These are phyloP conservation scores for Leptographium flavum DNA, from an alignment of 2,329 filamentous ascomycete genomes.

Conservation along the genomic window DNA sequence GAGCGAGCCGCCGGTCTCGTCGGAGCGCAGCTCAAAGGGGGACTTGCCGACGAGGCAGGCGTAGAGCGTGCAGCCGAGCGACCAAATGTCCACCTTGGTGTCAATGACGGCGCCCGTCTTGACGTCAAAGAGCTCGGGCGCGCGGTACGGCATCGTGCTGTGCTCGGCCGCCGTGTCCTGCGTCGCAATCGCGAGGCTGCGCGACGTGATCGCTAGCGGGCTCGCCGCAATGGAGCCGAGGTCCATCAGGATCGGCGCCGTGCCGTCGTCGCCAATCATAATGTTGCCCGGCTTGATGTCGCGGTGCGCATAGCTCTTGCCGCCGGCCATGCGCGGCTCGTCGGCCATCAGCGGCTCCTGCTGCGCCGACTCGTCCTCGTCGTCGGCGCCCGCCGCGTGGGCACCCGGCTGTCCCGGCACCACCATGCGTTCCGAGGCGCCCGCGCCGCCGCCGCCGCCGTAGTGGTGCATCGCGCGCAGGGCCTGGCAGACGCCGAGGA, in stretches of 20 bases:
- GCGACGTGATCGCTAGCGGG: slow-evolving; percentile 77
- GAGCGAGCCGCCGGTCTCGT: slow-evolving; percentile 88
- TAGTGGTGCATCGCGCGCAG: slow-evolving; percentile 88
- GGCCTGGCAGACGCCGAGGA: slow-evolving; percentile 81
- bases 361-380: slow-evolving; percentile 60
- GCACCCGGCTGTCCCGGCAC: slow-evolving; percentile 14
- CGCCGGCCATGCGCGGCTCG: slow-evolving; percentile 57
- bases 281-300: slow-evolving; percentile 98
- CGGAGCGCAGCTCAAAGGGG: slow-evolving; percentile 87
- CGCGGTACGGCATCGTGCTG: slow-evolving; percentile 96
- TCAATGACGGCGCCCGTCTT: slow-evolving; percentile 86
- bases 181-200: slow-evolving; percentile 77
- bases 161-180: slow-evolving; percentile 94
- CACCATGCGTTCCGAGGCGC: not conserved
- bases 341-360: slow-evolving; percentile 72
- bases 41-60: slow-evolving; percentile 94
- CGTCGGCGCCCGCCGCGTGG: slow-evolving; percentile 31
- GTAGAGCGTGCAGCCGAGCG: slow-evolving; percentile 91
- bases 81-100: slow-evolving; percentile 97
- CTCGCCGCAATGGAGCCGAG: slow-evolving; percentile 81
- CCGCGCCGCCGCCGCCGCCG: slow-evolving; percentile 22
- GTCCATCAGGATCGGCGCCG: slow-evolving; percentile 90
- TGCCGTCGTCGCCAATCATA: slow-evolving; percentile 90
- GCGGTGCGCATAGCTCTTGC: slow-evolving; percentile 77
- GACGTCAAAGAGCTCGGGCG: slow-evolving; percentile 94